Conservation (phyloP, 2,329 filamentous ascomycete genomes). For the Hypomyces rosellus region DNA sequence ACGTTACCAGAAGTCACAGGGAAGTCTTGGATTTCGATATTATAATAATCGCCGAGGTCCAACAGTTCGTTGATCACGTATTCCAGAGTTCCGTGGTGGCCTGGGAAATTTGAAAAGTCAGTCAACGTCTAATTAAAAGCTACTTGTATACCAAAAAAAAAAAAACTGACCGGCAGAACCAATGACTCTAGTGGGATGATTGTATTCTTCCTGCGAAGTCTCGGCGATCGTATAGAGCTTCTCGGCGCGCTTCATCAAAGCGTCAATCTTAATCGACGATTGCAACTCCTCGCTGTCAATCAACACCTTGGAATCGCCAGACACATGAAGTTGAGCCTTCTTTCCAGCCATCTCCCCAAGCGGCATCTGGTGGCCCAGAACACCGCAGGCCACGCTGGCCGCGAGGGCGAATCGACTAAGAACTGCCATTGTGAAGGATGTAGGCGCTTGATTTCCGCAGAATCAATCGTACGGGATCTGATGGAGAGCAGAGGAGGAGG, state of each 20-base stretch:
- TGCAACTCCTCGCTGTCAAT: constrained; percentile 52
- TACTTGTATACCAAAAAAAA: not conserved
- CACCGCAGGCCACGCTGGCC: constrained; percentile 19
- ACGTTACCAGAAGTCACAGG: constrained; percentile 55
- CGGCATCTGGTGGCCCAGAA: constrained; percentile 22
- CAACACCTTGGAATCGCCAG: constrained; percentile 27
- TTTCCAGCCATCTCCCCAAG: constrained; percentile 2
- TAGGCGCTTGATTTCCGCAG: not conserved
- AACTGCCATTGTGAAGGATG: constrained; percentile 8
- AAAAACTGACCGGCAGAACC: constrained; percentile 51
- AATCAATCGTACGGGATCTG: too few relatives aligned
- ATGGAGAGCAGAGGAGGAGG: too few relatives aligned
- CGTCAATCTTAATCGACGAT: constrained; percentile 46
- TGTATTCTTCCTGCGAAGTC: constrained; percentile 52
- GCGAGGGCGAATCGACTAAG: constrained; percentile 15
- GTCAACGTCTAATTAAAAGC: not conserved
- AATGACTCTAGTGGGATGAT: constrained; percentile 65
- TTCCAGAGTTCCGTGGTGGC: constrained; percentile 57
- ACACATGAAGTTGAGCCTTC: not conserved
- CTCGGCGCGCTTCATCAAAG: constrained; percentile 53
- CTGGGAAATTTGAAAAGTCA: constrained; percentile 28
- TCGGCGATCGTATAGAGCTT: constrained; percentile 58
- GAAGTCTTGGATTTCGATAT: constrained; percentile 57
- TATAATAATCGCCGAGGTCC: constrained; percentile 54
- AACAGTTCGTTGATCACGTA: constrained; percentile 54